Base-by-base conservation (phyloP, 306 rosid species). In the Vigna nakashimae region DNA sequence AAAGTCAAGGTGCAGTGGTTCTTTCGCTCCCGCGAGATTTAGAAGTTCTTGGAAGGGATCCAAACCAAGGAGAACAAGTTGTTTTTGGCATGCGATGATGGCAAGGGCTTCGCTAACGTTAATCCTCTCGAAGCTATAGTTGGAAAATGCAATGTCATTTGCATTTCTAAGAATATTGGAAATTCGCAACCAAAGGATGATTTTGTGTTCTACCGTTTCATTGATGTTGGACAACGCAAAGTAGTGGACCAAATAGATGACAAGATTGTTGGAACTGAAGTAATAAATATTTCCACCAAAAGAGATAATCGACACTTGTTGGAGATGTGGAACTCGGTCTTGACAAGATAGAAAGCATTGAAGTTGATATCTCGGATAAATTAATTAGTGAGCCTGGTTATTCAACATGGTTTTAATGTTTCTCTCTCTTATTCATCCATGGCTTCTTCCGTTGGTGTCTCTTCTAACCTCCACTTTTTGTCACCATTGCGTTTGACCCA, bases 111-210 rank as follows among this genome's bases (percentile, higher is more conserved):
- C 40, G 80, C 87, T 26, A 82, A 85, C 79, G 28, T 92, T 15
- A 90, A 85, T 89, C 84, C 91, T 14, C 9, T 60, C 0, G 98
- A 94, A 87, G 87, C 88, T 52, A 79, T 94, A 83, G 85, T 87
- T 78, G 97, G 97, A 14, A 94, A 90, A 88, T 94, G 97, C 86
- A 84, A 87, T 11, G 88, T 91, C 72, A 45, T 92, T 72, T 90
- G 94, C 81, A 74, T 82, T 66, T 86, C 91, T 51, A 84, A 84
- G 77, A 94, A 88, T 63, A 46, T 13, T 50, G 85, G 91, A 81
- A 90, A 94, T 80, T 74, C 66, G 10, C 94, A 79, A 57, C 92
- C 74, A 36, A 76, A 7, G 52, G 96, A 94, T n/a, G 88, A 88
- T 30, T 92, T 74, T 78, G 82, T 92, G 63, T 94, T 86, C 65